Base-by-base conservation (phyloP, 805 yeast species). In the Clavispora carvajalis region DNA sequence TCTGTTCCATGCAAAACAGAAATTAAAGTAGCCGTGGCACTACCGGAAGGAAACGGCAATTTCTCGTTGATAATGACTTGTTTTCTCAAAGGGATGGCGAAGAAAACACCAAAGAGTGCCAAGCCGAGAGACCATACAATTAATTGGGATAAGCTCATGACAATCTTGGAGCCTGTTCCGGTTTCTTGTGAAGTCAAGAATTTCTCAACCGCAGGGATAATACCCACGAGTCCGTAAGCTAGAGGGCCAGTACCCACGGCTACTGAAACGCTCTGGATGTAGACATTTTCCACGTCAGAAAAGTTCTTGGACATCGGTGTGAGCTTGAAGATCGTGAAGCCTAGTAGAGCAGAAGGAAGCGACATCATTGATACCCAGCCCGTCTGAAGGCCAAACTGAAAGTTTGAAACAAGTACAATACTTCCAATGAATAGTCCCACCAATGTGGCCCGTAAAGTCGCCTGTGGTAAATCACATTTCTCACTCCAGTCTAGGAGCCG, bases 281-380 rank as follows among this genome's bases (percentile, higher is more conserved):
- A 87, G 5, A 91, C 98, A 54, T 89, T 91, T 57, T 93, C 98
- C n/a, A 87, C 96, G 48, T 88, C 96, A 0, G 93, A 77, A 43
- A 69, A 69, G 15, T 51, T 43, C 6, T 39, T 33, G 2, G 62
- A 46, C 53, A 79, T 78, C 1, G 80, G 80, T 26, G 60, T 61
- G 2, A 82, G 52, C 51, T 81, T 86, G 68, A 90, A 91, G 15
- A 85, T 67, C 0, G 96, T 84, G 59, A 80, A 90, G 0, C 95
- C 96, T 19, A 91, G 63, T 38, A 91, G 62, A 0, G 98, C 96
- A 4, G 96, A 83, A 0, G 99, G 98, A 40, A 91, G 68, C 17
- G 96, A 85, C 99, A 91, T 93, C 99, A 91, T 91, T 9, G 96
- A 88, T 5, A 93, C 96, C 99, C 99, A 91, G 2, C 99, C 99